Conservation (phyloP, 805 yeast species). For the Metschnikowia lunata region DNA sequence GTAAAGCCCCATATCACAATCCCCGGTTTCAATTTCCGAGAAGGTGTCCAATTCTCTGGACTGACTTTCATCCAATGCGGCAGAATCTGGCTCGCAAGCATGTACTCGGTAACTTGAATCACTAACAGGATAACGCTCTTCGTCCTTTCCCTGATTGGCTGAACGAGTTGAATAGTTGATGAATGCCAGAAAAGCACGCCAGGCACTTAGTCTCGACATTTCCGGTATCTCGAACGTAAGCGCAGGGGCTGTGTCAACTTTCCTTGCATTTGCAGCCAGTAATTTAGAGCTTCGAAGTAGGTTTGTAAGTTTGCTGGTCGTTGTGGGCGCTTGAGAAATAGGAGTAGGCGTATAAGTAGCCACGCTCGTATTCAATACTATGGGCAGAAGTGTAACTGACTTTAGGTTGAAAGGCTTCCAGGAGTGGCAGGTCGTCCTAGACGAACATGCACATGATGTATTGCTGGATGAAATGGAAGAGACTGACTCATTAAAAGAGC, state of each 20-base stretch:
- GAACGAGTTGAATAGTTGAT: constrained; percentile 8
- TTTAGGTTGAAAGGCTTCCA: background rate
- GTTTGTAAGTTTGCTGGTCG: constrained; percentile 4
- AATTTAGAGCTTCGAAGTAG: background rate
- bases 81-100: no score
- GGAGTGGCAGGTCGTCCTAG: background rate
- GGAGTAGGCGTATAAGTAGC: background rate
- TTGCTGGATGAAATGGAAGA: constrained; percentile 6
- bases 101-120: no score
- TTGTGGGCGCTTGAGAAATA: background rate
- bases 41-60: background rate
- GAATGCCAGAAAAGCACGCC: constrained; percentile 10
- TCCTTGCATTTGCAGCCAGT: background rate
- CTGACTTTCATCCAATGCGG: no score
- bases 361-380: constrained; percentile 1
- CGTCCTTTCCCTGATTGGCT: constrained; percentile 1
- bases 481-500: constrained; percentile 11
- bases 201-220: constrained; percentile 3
- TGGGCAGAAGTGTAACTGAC: constrained; percentile 1
- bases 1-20: background rate
- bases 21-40: background rate
- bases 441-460: constrained; percentile 1
- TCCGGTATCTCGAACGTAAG: background rate
- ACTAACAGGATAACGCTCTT: background rate
- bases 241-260: background rate